Conservation (phyloP, 129 eudicot genomes). For the Mikania micrantha region DNA sequence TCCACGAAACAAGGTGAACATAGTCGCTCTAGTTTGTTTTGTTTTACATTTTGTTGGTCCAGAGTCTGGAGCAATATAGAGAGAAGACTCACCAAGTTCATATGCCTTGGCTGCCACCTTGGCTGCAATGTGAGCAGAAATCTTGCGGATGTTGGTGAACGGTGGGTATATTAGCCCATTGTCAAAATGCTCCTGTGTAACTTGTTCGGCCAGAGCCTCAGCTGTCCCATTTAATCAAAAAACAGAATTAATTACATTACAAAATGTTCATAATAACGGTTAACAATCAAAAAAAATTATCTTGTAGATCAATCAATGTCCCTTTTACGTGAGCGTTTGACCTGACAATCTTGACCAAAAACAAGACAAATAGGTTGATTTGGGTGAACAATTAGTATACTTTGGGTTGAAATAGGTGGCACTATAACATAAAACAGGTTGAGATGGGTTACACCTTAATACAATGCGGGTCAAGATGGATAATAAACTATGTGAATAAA, state of each 20-base stretch:
- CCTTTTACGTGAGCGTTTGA: not conserved
- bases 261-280: not conserved
- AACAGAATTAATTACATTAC: not conserved
- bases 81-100: constrained; percentile 34
- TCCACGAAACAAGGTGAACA: not conserved
- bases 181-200: constrained; percentile 64
- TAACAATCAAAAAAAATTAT: not conserved
- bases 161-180: constrained; percentile 87
- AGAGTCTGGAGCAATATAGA: not conserved
- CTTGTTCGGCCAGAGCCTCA: constrained; percentile 81
- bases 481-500: too few relatives aligned
- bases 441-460: too few relatives aligned
- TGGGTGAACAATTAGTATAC: too few relatives aligned
- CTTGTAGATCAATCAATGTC: not conserved
- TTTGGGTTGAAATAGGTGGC: too few relatives aligned
- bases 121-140: constrained; percentile 38
- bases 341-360: too few relatives aligned
- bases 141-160: constrained; percentile 65
- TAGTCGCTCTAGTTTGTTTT: too few relatives aligned
- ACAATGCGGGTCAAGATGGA: too few relatives aligned
- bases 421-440: too few relatives aligned
- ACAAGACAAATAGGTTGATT: too few relatives aligned
- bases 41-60: not conserved
- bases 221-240: constrained; percentile 40
- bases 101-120: constrained; percentile 37